These are phyloP conservation scores for Schizopora paradoxa DNA, from an alignment of 1,284 basidiomycete genomes.

Conservation along the genomic window DNA sequence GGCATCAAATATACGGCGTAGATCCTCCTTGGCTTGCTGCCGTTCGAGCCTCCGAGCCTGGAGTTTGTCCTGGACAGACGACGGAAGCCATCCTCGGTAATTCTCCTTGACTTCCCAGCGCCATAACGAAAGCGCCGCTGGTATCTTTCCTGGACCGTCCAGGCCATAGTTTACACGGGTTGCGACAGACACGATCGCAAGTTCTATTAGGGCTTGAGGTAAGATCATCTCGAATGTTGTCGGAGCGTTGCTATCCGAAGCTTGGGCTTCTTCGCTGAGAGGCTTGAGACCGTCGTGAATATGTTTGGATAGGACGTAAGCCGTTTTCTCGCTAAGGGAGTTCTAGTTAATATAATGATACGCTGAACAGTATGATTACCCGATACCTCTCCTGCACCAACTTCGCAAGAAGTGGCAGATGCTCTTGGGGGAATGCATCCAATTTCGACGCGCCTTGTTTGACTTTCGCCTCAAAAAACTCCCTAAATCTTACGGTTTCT, in stretches of 20 bases:
- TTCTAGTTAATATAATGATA: slow-evolving; percentile 13
- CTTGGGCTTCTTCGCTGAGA: slow-evolving; percentile 51
- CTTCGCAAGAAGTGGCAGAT: slow-evolving; percentile 73
- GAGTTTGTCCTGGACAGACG: slow-evolving; percentile 59
- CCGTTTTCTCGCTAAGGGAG: slow-evolving; percentile 58
- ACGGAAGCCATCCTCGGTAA: slow-evolving; percentile 62
- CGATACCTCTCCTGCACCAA: slow-evolving; percentile 72
- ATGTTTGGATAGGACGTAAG: slow-evolving; percentile 53
- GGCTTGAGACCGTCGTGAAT: slow-evolving; percentile 61
- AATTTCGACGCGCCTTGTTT: slow-evolving; percentile 44
- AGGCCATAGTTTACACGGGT: slow-evolving; percentile 72
- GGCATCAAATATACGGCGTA: slow-evolving; percentile 47
- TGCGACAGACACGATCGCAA: slow-evolving; percentile 54
- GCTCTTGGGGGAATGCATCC: slow-evolving; percentile 53
- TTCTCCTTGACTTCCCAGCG: slow-evolving; percentile 77
- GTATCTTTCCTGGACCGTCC: slow-evolving; percentile 45
- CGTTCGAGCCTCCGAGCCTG: slow-evolving; percentile 62
- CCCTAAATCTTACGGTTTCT: slow-evolving; percentile 73
- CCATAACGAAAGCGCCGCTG: slow-evolving; percentile 70
- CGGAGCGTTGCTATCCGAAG: slow-evolving; percentile 20
- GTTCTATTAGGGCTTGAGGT: slow-evolving; percentile 49
- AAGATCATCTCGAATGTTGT: slow-evolving; percentile 26
- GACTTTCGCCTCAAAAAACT: slow-evolving; percentile 53
- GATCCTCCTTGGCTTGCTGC: slow-evolving; percentile 53
- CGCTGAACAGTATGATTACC: slow-evolving; percentile 1